These are phyloP conservation scores for Penicillium sp. DNA, from an alignment of 2,329 filamentous ascomycete species.

Conservation along the genomic window DNA sequence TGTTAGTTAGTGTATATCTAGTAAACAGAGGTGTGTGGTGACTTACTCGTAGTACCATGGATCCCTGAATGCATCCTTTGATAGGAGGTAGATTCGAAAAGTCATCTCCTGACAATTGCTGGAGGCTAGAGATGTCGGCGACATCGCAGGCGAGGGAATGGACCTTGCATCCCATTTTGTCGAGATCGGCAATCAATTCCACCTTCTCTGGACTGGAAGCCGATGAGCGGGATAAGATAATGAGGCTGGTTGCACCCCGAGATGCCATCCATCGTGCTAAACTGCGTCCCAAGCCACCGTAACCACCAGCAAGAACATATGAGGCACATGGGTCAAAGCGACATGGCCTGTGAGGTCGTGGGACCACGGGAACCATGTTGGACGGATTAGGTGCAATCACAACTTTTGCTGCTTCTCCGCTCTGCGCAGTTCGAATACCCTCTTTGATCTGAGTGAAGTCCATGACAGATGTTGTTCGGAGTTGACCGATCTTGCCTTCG, in stretches of 20 bases:
- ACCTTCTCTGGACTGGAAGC: constrained; percentile 7
- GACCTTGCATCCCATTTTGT: constrained; percentile 11
- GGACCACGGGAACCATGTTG: constrained; percentile 5
- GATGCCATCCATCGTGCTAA: constrained; percentile 24
- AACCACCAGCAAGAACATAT: constrained; percentile 25
- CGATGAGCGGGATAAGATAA: constrained; percentile 21
- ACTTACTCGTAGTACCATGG: constrained; percentile 25
- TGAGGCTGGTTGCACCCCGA: constrained; percentile 17
- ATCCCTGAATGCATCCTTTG: constrained; percentile 26
- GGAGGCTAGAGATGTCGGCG: constrained; percentile 7
- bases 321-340: constrained; percentile 15
- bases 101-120: constrained; percentile 1
- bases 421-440: neutral
- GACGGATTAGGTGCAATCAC: constrained; percentile 10
- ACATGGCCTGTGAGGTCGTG: constrained; percentile 2
- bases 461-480: constrained; percentile 3
- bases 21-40: rapidly evolving
- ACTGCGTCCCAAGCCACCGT: constrained; percentile 24
- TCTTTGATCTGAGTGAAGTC: constrained; percentile 11
- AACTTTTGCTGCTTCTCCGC: constrained; percentile 2
- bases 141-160: constrained; percentile 21
- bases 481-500: constrained; percentile 4
- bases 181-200: constrained; percentile 13
- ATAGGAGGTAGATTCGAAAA: constrained; percentile 16
- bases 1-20: neutral